Percentiles rank a stretch among this genome's conserved stretches.
These are phyloP conservation scores for Cichorium intybus DNA, from an alignment of 140 eudicot species.

Conservation along the genomic window DNA sequence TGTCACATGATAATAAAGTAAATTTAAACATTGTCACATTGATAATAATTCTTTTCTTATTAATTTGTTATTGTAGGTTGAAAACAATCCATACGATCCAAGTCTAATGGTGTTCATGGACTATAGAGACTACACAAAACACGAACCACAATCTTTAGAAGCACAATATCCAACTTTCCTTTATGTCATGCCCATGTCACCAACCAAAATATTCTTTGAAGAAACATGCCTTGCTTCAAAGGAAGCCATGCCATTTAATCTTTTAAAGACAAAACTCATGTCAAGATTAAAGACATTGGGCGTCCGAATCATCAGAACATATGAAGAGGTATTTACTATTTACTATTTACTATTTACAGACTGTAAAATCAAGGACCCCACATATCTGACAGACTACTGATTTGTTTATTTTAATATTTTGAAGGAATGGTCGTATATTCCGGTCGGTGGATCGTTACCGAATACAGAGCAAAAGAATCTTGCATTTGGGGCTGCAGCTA, in stretches of 20 bases:
- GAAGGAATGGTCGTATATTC: conserved; percentile 99
- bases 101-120: conserved; percentile 98
- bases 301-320: conserved; percentile 59
- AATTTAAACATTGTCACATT: background rate
- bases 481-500: conserved; percentile 99
- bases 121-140: conserved; percentile 65
- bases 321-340: conserved; percentile 73
- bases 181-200: conserved; percentile 96
- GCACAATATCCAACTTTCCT: conserved; percentile 90
- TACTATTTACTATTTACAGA: background rate
- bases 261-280: conserved; percentile 78
- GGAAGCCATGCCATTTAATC: conserved; percentile 93
- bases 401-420: conserved; percentile 10
- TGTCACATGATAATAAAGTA: background rate
- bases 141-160: conserved; percentile 44
- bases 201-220: conserved; percentile 90
- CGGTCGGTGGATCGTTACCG: conserved; percentile 97
- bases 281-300: conserved; percentile 81
- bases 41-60: background rate
- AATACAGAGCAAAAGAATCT: conserved; percentile 93
- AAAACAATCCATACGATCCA: conserved; percentile 89
- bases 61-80: conserved; percentile 54
- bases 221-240: conserved; percentile 96
- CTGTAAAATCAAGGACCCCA: background rate
- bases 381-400: background rate